Base-by-base conservation (phyloP, 306 rosid species). In the Boehmeria nivea region DNA sequence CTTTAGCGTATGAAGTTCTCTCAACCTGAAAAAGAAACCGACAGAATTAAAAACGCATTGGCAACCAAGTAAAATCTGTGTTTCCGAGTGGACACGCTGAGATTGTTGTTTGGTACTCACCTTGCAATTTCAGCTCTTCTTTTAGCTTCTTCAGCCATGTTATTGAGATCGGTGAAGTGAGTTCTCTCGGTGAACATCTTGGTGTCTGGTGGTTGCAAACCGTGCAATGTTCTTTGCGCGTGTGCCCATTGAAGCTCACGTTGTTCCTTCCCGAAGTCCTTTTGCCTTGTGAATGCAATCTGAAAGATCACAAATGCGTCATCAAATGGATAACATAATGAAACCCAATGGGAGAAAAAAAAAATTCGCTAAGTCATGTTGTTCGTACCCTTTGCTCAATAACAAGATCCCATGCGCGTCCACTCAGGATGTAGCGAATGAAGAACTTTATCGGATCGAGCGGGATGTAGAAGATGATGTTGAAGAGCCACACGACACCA, bases 181-280 rank as follows among this genome's bases (percentile, higher is more conserved):
- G 84, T 60, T 51, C 95, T 78, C 54, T 82, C 98, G 2, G 79
- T 73, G 78, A 91, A 87, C 84, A 83, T 74, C 77, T 84, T 91
- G 52, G 87, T 55, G 40, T 87, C 98, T 0, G 96, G 95, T 38
- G 94, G 72, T 46, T 84, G 94, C 70, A 91, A 65, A 46, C 98
- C 98, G 15, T 91, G 98, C 72, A 91, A 39, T 28, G 98, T 91
- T 77, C 98, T 78, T 66, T 91, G 95, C 1, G 98, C 98, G 62
- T 87, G 95, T 45, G 98, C 98, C 98, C 98, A 87, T 62, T 91
- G 98, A 72, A 91, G 98, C 77, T 91, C 98, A 3, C 98, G 60
- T 20, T 91, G 98, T 63, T 91, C 98, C 79, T 84, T 91, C 4
- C 98, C 98, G 8, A 91, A 91, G 81, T 91, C 98, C 81, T 91